Evolutionary conservation across 495 filamentous ascomycete species (phyloP), one percentile per base, ranked within the genome.

Genomic region (Penicillium crystallinum): DNA sequence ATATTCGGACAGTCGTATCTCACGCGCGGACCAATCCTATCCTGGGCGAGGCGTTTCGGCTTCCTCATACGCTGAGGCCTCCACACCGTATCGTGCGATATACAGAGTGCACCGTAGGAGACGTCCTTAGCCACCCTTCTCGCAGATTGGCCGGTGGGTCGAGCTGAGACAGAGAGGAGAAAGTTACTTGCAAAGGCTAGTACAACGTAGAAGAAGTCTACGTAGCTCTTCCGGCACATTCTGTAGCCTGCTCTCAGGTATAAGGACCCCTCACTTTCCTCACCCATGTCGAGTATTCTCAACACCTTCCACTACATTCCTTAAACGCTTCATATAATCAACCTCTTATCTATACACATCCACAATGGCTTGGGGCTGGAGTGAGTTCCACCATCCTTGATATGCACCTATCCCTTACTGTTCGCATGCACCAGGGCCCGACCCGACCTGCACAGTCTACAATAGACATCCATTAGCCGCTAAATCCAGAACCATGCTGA

Each of bases 361-460:
- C 48, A 67, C 43, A 59, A 70, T 70, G 69, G 65, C 62, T 62
- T 69, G 59, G 58, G 69, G 69, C 63, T 70, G 60, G 61, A 49
- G 66, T 72, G 66, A 57, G 69, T 68, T 40, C 18, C 4, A 36
- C 1, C 36, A 18, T 22, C 39, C 47, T 35, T 31, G 33, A 36
- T 5, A 46, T 49, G 33, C 47, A 44, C 5, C n/a, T 39, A 19
- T 21, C 23, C 37, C 23, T 39, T 22, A 31, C 49, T n/a, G 46
- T 29, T 14, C 40, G 22, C 42, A 22, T 47, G 44, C 38, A 57
- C 19, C 2, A 49, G 25, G 51, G 35, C 30, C 42, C 34, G 33
- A 36, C 14, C 43, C 34, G 35, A 25, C 47, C 41, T 53, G 48
- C 52, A 48, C 53, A 45, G 34, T 19, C 34, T 8, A 36, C 53